phyloP scores from a whole-genome alignment of 202 grass and related monocot species.

The Elaeis oleifera region DNA sequence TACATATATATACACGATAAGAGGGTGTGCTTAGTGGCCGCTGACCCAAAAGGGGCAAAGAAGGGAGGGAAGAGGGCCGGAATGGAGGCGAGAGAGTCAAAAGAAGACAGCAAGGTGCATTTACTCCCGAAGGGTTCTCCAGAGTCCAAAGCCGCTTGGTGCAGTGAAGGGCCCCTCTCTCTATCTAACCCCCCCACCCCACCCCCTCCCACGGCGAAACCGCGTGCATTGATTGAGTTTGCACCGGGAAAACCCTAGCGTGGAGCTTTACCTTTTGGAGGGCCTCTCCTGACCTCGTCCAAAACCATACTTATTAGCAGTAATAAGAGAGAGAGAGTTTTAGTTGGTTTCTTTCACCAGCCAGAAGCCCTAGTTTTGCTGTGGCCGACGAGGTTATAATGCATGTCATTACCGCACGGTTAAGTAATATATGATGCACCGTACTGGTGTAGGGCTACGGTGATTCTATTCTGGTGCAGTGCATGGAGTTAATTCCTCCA shows the following conservation, averaged over 20 bases:
- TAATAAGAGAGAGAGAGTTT: too few relatives aligned
- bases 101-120: constrained; percentile 51
- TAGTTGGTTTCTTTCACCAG: neutral
- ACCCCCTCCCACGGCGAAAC: neutral
- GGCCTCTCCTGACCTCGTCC: too few relatives aligned
- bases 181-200: too few relatives aligned
- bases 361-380: neutral
- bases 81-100: constrained; percentile 21
- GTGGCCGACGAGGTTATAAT: too few relatives aligned
- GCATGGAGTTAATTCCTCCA: neutral
- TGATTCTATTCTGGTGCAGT: too few relatives aligned
- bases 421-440: too few relatives aligned
- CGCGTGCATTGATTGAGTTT: constrained; percentile 36
- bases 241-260: constrained; percentile 26
- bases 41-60: constrained; percentile 18
- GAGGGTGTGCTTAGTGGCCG: constrained; percentile 12
- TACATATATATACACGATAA: constrained; percentile 5
- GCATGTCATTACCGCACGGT: too few relatives aligned
- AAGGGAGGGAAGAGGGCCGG: constrained; percentile 9
- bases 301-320: too few relatives aligned
- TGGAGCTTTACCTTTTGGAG: too few relatives aligned
- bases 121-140: constrained; percentile 27
- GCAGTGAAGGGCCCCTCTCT: constrained; percentile 22
- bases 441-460: too few relatives aligned
- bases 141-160: constrained; percentile 51